These are phyloP conservation scores for Cordia subcordata DNA, from an alignment of 257 asterid genomes.

Conservation along the genomic window DNA sequence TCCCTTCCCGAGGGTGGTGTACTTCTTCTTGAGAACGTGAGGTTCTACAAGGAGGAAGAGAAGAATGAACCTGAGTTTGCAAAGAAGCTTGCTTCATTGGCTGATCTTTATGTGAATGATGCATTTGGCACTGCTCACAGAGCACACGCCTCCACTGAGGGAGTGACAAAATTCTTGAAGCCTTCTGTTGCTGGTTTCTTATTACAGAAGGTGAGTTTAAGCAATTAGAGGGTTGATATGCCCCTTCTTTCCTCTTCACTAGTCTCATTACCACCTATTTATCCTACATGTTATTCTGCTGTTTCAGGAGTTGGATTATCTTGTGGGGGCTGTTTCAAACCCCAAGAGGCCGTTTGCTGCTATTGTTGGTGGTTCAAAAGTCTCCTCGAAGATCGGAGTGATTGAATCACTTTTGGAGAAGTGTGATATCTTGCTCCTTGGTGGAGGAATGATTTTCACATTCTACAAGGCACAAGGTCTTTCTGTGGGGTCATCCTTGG, in stretches of 20 bases:
- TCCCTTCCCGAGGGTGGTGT: slow-evolving; percentile 68
- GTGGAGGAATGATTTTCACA: slow-evolving; percentile 93
- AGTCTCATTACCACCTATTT: not conserved
- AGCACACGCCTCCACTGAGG: slow-evolving; percentile 93
- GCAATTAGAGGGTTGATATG: not conserved
- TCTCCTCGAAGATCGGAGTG: slow-evolving; percentile 84
- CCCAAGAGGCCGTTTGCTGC: slow-evolving; percentile 88
- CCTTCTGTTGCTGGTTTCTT: slow-evolving; percentile 95
- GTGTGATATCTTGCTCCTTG: slow-evolving; percentile 64
- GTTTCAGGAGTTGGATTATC: slow-evolving; percentile 72
- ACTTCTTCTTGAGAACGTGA: slow-evolving; percentile 80
- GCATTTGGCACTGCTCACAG: slow-evolving; percentile 95
- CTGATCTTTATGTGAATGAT: slow-evolving; percentile 79
- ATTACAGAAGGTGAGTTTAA: slow-evolving; percentile 56
- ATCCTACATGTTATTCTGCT: slow-evolving; percentile 9
- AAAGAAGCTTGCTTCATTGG: slow-evolving; percentile 79
- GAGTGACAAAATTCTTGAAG: slow-evolving; percentile 77
- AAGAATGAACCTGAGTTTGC: slow-evolving; percentile 88
- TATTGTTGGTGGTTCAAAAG: slow-evolving; percentile 93
- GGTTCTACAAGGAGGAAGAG: slow-evolving; percentile 93
- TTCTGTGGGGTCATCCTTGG: slow-evolving; percentile 81
- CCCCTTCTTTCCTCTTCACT: not conserved
- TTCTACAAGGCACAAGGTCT: slow-evolving; percentile 90
- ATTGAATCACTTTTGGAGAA: slow-evolving; percentile 82
- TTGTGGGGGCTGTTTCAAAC: slow-evolving; percentile 76